A percentile compares a stretch with the other conserved stretches of the same genome.
Conservation (phyloP, 805 yeast species). For the Pichia gijzeniarum region DNA sequence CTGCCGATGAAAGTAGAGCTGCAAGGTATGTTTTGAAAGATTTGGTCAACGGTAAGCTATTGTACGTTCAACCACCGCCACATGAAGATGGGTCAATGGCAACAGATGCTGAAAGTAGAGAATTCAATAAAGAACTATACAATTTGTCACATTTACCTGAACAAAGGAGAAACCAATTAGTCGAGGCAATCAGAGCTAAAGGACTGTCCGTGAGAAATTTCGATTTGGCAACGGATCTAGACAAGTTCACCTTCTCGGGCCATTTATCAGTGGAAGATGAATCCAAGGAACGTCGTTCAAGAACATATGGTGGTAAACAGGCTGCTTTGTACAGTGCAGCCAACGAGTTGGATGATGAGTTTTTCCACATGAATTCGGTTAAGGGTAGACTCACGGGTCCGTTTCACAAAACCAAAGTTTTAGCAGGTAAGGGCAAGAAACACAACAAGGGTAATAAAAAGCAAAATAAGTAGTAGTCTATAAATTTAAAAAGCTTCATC, state of each 20-base stretch:
- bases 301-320: slow-evolving; percentile 71
- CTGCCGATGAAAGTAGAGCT: slow-evolving; percentile 95
- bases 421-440: slow-evolving; percentile 67
- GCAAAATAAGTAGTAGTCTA: slow-evolving; percentile 11
- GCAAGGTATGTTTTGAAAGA: slow-evolving; percentile 89
- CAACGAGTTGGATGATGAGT: slow-evolving; percentile 78
- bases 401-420: slow-evolving; percentile 51
- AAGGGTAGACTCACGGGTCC: slow-evolving; percentile 64
- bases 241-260: slow-evolving; percentile 69
- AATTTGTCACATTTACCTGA: slow-evolving; percentile 61
- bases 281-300: slow-evolving; percentile 38
- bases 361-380: slow-evolving; percentile 63
- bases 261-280: slow-evolving; percentile 53
- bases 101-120: slow-evolving; percentile 45
- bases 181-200: slow-evolving; percentile 54
- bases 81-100: slow-evolving; percentile 48
- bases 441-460: slow-evolving; percentile 48
- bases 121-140: slow-evolving; percentile 74
- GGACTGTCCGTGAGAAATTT: slow-evolving; percentile 46
- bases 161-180: slow-evolving; percentile 64
- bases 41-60: slow-evolving; percentile 85
- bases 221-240: slow-evolving; percentile 63
- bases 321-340: slow-evolving; percentile 75
- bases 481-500: slow-evolving; percentile 32
- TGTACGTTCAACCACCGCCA: slow-evolving; percentile 89